These are phyloP conservation scores for Penicillium crystallinum DNA, from an alignment of 495 filamentous ascomycete species.

Conservation along the genomic window DNA sequence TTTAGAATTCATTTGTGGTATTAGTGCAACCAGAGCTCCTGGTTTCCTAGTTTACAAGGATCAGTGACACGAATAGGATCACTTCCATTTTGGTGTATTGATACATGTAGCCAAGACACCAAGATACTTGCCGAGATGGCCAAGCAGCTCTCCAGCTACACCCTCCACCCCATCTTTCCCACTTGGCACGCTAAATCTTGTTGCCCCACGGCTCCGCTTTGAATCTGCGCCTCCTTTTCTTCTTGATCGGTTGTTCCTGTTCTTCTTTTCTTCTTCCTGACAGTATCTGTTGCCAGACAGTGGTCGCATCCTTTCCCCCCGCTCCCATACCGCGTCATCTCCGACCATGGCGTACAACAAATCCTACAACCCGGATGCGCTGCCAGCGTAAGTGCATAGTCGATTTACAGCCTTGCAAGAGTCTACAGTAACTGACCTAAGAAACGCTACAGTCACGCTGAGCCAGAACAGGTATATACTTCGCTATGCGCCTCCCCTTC, in stretches of 20 bases:
- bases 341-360: conserved; percentile 86
- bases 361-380: conserved; percentile 89
- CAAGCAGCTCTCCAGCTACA: too few relatives aligned
- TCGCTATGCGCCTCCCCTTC: background rate
- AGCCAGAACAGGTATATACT: conserved; percentile 76
- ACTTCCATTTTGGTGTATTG: background rate
- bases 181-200: conserved; percentile 11
- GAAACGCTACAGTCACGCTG: conserved; percentile 66
- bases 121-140: background rate
- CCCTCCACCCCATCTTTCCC: background rate
- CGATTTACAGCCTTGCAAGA: background rate
- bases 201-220: conserved; percentile 30
- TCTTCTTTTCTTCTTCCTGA: background rate
- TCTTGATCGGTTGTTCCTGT: background rate
- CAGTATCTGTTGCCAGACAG: background rate
- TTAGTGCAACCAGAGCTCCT: background rate
- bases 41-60: background rate
- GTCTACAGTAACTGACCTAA: conserved; percentile 8
- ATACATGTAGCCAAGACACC: background rate
- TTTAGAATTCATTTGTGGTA: background rate
- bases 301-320: background rate
- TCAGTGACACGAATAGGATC: background rate
- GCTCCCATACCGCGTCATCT: conserved; percentile 26
- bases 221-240: conserved; percentile 10
- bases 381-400: conserved; percentile 74